A percentile compares a stretch with the other conserved stretches of the same genome.
Conservation (phyloP, 164 flowering plant species). For the Tetrastigma voinierianum region DNA sequence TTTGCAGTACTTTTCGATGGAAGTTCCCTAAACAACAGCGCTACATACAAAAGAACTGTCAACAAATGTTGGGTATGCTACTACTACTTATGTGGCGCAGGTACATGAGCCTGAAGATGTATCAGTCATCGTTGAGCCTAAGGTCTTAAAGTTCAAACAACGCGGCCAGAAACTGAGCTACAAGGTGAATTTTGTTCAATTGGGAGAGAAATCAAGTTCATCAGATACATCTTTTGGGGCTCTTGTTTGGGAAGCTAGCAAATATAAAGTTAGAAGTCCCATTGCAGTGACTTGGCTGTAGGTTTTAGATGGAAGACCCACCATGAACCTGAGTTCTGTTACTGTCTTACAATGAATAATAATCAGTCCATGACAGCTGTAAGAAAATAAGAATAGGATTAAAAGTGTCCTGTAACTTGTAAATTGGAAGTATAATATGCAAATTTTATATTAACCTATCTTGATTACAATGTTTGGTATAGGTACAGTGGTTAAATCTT, state of each 20-base stretch:
- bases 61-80: slow-evolving; percentile 58
- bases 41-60: slow-evolving; percentile 44
- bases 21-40: slow-evolving; percentile 12
- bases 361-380: too few relatives aligned
- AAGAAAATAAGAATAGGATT: too few relatives aligned
- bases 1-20: slow-evolving; percentile 44
- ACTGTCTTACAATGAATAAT: too few relatives aligned
- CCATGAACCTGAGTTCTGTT: too few relatives aligned
- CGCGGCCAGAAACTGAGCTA: slow-evolving; percentile 46
- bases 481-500: too few relatives aligned
- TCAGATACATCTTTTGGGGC: slow-evolving; percentile 45
- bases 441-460: too few relatives aligned
- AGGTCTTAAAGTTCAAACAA: slow-evolving; percentile 26
- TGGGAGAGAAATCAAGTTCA: not conserved
- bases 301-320: too few relatives aligned
- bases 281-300: slow-evolving; percentile 50
- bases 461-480: too few relatives aligned
- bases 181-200: slow-evolving; percentile 41
- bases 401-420: too few relatives aligned
- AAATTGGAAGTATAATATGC: too few relatives aligned
- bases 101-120: slow-evolving; percentile 44
- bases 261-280: slow-evolving; percentile 56
- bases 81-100: slow-evolving; percentile 29
- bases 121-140: slow-evolving; percentile 38
- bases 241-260: slow-evolving; percentile 41